Evolutionary conservation across 805 yeast genomes (phyloP).

Genomic region (Candida taoyuanica): DNA sequence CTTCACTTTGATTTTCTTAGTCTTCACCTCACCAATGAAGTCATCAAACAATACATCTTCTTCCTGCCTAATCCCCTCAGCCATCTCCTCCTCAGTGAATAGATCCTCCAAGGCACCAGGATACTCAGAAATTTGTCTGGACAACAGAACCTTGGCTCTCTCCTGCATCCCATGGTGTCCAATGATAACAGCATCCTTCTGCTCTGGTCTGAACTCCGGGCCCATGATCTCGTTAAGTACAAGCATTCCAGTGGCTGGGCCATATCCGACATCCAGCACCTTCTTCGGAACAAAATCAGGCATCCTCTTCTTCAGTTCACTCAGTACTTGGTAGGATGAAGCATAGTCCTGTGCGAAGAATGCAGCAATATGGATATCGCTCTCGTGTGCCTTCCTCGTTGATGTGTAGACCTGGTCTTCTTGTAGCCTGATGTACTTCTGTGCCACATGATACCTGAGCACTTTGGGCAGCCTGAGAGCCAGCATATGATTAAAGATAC

Average conservation of each 20-base stretch:
- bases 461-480: conserved; percentile 57
- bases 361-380: conserved; percentile 78
- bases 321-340: conserved; percentile 56
- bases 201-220: conserved; percentile 50
- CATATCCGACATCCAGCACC: conserved; percentile 77
- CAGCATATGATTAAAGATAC: conserved; percentile 61
- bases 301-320: conserved; percentile 56
- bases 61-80: conserved; percentile 20
- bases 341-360: conserved; percentile 80
- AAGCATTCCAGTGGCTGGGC: conserved; percentile 89
- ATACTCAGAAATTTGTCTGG: conserved; percentile 58
- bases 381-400: conserved; percentile 43
- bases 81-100: conserved; percentile 14
- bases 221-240: conserved; percentile 85
- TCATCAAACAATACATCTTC: conserved; percentile 29
- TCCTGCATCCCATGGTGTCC: conserved; percentile 73
- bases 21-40: conserved; percentile 50
- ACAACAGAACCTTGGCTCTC: conserved; percentile 71
- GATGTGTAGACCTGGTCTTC: conserved; percentile 51
- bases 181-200: conserved; percentile 66
- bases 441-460: conserved; percentile 58
- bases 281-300: conserved; percentile 60
- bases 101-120: conserved; percentile 24
- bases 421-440: conserved; percentile 45
- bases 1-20: conserved; percentile 47